These are phyloP conservation scores for Candida vartiovaarae DNA, from an alignment of 805 yeast species.

Conservation along the genomic window DNA sequence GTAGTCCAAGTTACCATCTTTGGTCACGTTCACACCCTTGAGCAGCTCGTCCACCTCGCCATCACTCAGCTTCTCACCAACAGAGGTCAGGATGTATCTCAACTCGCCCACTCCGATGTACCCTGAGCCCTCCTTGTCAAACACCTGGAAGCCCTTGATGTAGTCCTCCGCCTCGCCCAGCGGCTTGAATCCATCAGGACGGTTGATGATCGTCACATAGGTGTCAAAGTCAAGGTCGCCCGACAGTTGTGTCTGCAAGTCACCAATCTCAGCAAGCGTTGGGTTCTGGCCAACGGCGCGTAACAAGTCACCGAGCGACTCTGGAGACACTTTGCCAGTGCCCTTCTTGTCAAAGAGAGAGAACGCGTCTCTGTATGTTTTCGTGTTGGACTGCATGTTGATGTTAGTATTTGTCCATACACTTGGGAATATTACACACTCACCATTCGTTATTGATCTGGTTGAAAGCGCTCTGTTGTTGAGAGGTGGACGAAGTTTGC, in stretches of 20 bases:
- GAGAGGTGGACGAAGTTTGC: too few species aligned
- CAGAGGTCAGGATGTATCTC: slow-evolving; percentile 87
- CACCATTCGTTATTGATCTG: not conserved
- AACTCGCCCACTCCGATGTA: slow-evolving; percentile 96
- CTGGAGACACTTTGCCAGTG: slow-evolving; percentile 80
- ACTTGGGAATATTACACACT: not conserved
- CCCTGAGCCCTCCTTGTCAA: slow-evolving; percentile 93
- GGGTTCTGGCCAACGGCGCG: slow-evolving; percentile 99
- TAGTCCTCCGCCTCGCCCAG: slow-evolving; percentile 85
- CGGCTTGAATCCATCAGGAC: slow-evolving; percentile 85
- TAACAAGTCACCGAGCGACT: slow-evolving; percentile 83
- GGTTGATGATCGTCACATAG: slow-evolving; percentile 66
- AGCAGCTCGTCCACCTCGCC: slow-evolving; percentile 92
- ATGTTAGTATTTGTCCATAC: not conserved
- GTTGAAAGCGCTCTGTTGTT: not conserved
- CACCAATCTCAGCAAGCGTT: slow-evolving; percentile 77
- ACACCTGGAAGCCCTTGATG: slow-evolving; percentile 93
- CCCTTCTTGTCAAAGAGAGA: slow-evolving; percentile 96
- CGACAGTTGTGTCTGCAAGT: slow-evolving; percentile 37
- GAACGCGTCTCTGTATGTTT: slow-evolving; percentile 78
- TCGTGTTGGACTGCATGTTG: slow-evolving; percentile 22
- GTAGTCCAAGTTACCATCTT: slow-evolving; percentile 93
- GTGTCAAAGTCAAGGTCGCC: slow-evolving; percentile 62
- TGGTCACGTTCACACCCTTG: slow-evolving; percentile 89
- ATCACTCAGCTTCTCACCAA: slow-evolving; percentile 90